Evolutionary conservation across 73 alveolate species (phyloP).

Genomic region (Stentor coeruleus): DNA sequence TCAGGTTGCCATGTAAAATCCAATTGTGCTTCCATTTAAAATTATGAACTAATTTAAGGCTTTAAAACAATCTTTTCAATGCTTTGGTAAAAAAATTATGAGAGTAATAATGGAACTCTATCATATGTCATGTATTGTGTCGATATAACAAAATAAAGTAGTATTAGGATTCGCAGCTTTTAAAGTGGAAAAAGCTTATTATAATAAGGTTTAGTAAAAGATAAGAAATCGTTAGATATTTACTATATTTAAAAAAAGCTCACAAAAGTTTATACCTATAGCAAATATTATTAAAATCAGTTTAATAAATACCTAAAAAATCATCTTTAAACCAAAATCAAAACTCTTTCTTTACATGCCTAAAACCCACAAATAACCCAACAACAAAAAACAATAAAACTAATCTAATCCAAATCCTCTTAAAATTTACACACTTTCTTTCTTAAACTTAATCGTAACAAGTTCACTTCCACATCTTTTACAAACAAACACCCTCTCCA

Average conservation of each 20-base stretch:
- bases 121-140: neutral
- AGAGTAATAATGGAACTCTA: neutral
- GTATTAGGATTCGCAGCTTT: neutral
- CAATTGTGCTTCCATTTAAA: slow-evolving; percentile 9
- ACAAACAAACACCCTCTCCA: neutral
- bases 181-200: slow-evolving; percentile 5
- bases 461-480: neutral
- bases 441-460: neutral
- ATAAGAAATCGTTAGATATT: neutral
- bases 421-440: neutral
- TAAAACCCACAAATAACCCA: too few species aligned
- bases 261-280: slow-evolving; percentile 6
- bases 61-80: too few species aligned
- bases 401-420: too few species aligned
- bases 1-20: slow-evolving; percentile 21
- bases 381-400: too few species aligned
- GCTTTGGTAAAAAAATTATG: too few species aligned
- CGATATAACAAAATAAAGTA: neutral
- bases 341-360: too few species aligned
- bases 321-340: too few species aligned
- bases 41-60: too few species aligned
- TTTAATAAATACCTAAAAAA: neutral
- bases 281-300: too few species aligned
- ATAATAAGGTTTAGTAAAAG: slow-evolving; percentile 6
- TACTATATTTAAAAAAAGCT: neutral